These are phyloP conservation scores for Xylariaceae sp. DNA, from an alignment of 2,329 filamentous ascomycete genomes.

Conservation along the genomic window DNA sequence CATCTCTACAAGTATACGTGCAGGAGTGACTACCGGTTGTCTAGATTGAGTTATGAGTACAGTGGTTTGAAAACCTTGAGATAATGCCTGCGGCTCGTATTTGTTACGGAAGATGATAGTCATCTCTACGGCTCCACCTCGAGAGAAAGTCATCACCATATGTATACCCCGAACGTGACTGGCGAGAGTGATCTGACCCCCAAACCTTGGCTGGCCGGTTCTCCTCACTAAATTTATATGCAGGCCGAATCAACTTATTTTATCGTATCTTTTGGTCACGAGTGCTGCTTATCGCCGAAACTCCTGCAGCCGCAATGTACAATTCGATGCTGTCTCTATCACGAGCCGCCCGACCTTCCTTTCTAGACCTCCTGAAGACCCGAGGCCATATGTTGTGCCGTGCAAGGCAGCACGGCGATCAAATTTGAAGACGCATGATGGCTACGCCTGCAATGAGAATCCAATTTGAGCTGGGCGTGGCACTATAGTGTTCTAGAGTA, in stretches of 20 bases:
- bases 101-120: no score
- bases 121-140: no score
- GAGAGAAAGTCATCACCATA: no score
- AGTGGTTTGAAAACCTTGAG: no score
- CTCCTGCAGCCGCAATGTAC: slow-evolving; percentile 37
- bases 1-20: slow-evolving; percentile 5
- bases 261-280: slow-evolving; percentile 34
- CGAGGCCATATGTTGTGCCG: background rate
- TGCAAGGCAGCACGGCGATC: background rate
- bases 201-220: slow-evolving; percentile 26
- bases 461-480: no score
- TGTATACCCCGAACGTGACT: no score
- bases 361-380: slow-evolving; percentile 29
- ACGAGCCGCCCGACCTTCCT: slow-evolving; percentile 36
- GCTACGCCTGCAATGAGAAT: slow-evolving; percentile 3
- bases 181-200: slow-evolving; percentile 20
- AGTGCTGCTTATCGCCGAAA: slow-evolving; percentile 26
- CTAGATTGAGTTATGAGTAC: no score
- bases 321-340: slow-evolving; percentile 31
- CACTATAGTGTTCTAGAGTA: no score
- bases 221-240: slow-evolving; percentile 18
- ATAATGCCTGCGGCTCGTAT: no score
- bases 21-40: no score
- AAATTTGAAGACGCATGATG: no score
- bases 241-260: slow-evolving; percentile 27